These are phyloP conservation scores for Ceraceosorus guamensis DNA, from an alignment of 1,284 basidiomycete species.

Conservation along the genomic window DNA sequence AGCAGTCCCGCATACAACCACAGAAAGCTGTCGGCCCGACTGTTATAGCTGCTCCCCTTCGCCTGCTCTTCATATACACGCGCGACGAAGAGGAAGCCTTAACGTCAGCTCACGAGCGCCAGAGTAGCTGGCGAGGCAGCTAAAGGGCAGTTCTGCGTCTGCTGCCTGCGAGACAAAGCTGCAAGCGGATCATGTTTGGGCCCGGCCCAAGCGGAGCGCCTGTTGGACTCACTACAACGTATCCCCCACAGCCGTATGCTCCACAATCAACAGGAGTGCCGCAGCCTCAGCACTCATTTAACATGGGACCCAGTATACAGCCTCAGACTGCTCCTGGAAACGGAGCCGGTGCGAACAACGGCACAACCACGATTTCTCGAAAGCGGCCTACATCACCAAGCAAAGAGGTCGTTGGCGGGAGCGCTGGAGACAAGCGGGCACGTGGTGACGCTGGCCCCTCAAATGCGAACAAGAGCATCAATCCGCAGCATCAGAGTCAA, in stretches of 20 bases:
- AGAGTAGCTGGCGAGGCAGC: too few relatives aligned
- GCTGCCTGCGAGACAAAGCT: too few relatives aligned
- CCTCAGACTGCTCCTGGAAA: slow-evolving; percentile 14
- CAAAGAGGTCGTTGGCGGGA: not conserved
- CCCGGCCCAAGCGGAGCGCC: too few relatives aligned
- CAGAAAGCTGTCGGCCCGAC: too few relatives aligned
- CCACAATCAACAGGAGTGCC: slow-evolving; percentile 8
- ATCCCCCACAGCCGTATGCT: slow-evolving; percentile 31
- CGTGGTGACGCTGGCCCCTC: not conserved
- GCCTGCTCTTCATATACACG: too few relatives aligned
- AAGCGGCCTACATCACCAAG: not conserved
- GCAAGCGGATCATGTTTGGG: too few relatives aligned
- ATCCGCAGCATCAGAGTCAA: too few relatives aligned
- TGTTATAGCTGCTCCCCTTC: too few relatives aligned
- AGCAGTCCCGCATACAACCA: too few relatives aligned
- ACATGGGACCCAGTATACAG: slow-evolving; percentile 9
- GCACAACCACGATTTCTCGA: not conserved
- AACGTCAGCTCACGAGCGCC: too few relatives aligned
- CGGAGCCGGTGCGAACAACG: slow-evolving; percentile 17
- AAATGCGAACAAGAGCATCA: not conserved
- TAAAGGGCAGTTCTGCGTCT: too few relatives aligned
- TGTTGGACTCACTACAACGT: slow-evolving; percentile 11
- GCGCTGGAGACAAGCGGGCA: not conserved
- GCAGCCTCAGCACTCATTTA: slow-evolving; percentile 16
- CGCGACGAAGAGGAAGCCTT: too few relatives aligned